A percentile compares a stretch with the other conserved stretches of the same genome.
Conservation (phyloP, 352 stramenopile species). For the Phytophthora hybrid region DNA sequence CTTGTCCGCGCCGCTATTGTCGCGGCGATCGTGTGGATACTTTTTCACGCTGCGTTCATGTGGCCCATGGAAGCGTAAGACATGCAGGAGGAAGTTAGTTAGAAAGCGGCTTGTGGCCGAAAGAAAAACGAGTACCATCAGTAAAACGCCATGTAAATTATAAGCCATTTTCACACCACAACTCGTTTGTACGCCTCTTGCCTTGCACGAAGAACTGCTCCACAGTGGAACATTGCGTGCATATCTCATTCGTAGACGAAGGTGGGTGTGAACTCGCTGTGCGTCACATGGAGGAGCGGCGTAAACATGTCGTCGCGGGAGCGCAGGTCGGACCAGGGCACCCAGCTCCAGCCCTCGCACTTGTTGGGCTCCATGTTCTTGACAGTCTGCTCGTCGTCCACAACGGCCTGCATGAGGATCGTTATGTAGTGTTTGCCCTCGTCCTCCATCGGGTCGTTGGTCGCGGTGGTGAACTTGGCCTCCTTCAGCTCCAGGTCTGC, state of each 20-base stretch:
- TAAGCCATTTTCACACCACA: constrained; percentile 22
- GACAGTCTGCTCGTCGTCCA: constrained; percentile 57
- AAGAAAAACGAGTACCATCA: constrained; percentile 37
- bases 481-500: constrained; percentile 69
- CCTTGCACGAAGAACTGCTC: constrained; percentile 6
- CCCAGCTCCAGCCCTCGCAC: constrained; percentile 82
- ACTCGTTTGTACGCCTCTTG: background rate
- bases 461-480: constrained; percentile 73
- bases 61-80: constrained; percentile 35
- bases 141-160: constrained; percentile 49
- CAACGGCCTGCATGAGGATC: constrained; percentile 80
- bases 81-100: constrained; percentile 27
- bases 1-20: constrained; percentile 47
- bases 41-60: constrained; percentile 39
- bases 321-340: constrained; percentile 60
- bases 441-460: constrained; percentile 85
- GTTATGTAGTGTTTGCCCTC: constrained; percentile 90
- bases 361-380: constrained; percentile 88
- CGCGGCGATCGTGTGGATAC: constrained; percentile 46
- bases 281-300: constrained; percentile 72
- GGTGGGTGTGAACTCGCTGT: constrained; percentile 60
- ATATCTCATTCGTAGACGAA: constrained; percentile 27
- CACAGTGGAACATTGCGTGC: background rate
- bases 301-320: constrained; percentile 78
- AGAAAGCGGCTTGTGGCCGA: constrained; percentile 24